These are phyloP conservation scores for Yarrowia sp. DNA, from an alignment of 805 yeast species.

Conservation along the genomic window DNA sequence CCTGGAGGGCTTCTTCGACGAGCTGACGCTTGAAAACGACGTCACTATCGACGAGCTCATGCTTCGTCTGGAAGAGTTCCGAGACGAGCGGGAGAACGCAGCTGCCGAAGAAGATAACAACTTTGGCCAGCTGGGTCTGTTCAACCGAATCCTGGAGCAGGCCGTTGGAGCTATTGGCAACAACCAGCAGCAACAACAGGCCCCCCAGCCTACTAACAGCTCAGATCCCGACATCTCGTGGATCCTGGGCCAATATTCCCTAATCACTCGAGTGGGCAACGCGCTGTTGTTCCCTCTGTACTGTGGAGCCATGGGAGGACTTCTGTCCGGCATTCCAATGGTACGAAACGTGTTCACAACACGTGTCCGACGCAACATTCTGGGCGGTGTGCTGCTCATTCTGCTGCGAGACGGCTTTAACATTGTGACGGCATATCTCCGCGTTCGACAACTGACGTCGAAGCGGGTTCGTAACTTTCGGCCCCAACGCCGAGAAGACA, in stretches of 20 bases:
- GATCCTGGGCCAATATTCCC: constrained; percentile 32
- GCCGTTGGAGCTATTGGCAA: constrained; percentile 35
- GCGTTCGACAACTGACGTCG: constrained; percentile 35
- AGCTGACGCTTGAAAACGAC: constrained; percentile 22
- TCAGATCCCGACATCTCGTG: constrained; percentile 32
- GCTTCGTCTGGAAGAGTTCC: constrained; percentile 18
- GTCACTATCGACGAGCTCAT: constrained; percentile 24
- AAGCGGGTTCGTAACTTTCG: constrained; percentile 38
- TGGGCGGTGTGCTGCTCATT: constrained; percentile 44
- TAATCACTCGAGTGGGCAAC: constrained; percentile 20
- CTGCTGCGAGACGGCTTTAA: constrained; percentile 44
- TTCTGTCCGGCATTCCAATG: constrained; percentile 24
- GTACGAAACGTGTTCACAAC: constrained; percentile 24
- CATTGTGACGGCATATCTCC: constrained; percentile 43
- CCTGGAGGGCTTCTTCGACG: constrained; percentile 27
- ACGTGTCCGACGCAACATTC: constrained; percentile 41
- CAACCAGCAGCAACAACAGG: constrained; percentile 22
- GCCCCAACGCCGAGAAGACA: constrained; percentile 37
- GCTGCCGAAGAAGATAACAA: constrained; percentile 22
- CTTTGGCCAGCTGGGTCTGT: constrained; percentile 23
- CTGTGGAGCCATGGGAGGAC: constrained; percentile 24
- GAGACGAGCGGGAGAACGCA: constrained; percentile 12
- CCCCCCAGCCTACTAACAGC: constrained; percentile 9
- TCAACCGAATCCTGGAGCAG: constrained; percentile 17
- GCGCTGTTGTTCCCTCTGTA: constrained; percentile 34